Base-by-base conservation (phyloP, 768 basidiomycete species). In the Suillus brevipes region DNA sequence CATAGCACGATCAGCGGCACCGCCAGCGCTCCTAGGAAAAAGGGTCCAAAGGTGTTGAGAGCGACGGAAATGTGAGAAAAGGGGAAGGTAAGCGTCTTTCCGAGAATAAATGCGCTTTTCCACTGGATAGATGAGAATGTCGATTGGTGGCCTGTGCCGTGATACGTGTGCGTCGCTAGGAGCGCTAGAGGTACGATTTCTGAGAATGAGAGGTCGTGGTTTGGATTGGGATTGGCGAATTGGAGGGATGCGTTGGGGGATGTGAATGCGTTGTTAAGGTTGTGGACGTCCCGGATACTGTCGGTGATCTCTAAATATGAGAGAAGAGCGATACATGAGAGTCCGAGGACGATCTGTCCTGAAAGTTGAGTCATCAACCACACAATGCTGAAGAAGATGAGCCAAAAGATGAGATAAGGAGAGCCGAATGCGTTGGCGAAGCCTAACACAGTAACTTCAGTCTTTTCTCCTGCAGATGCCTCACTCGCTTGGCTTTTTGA, bases 381-480 rank as follows among this genome's bases (percentile, higher is more conserved):
- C 12, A 91, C 79, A 14, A 89, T 61, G 5, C 81, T 80, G 47
- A 97, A 84, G 56, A 82, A 77, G 28, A 91, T 82, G 8, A 84
- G 81, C 85, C 91, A 90, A 72, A 97, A 92, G 43, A 97, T 78
- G 62, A 95, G 79, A 75, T 95, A 97, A 2, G 93, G 87, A 18
- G 95, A 88, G 18, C 95, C 97, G 70, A 88, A 96, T 0, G 92
- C 88, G 73, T 98, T 97, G 0, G 93, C 92, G 71, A 89, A 97
- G 0, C 96, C 96, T 1, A 94, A 76, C 2, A 98, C 84, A 23
- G 80, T 82, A 49, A 87, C 82, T 56, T 86, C 82, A 18, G 70
- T 75, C 73, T 72, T 81, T 50, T 78, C 69, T 67, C 80, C 65
- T 68, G 65, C 42, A 37, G 62, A 25, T 2, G 66, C 43, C 75